These are phyloP conservation scores for Nadsonia commutata DNA, from an alignment of 1,139 yeast genomes.

Conservation along the genomic window DNA sequence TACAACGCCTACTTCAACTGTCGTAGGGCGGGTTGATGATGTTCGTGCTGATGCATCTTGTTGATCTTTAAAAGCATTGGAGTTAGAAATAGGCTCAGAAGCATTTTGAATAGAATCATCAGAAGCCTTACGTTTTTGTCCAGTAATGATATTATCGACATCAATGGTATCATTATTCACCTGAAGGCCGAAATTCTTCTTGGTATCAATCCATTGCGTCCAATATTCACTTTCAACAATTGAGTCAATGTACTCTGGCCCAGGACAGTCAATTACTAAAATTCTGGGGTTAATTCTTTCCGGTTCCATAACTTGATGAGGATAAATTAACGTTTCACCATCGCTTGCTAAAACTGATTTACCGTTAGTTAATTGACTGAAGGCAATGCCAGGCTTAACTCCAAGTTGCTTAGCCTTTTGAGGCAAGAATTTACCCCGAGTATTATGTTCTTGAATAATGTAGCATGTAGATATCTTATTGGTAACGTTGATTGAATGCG, in stretches of 20 bases:
- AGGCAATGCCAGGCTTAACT: slow-evolving; percentile 50
- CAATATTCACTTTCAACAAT: slow-evolving; percentile 14
- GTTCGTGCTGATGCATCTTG: slow-evolving; percentile 19
- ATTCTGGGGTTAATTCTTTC: slow-evolving; percentile 44
- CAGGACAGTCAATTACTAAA: slow-evolving; percentile 64
- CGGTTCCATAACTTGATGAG: slow-evolving; percentile 63
- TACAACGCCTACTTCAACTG: slow-evolving; percentile 29
- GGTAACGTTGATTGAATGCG: slow-evolving; percentile 4
- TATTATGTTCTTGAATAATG: slow-evolving; percentile 47
- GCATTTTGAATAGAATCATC: background rate
- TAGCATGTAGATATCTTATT: slow-evolving; percentile 32
- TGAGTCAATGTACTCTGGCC: slow-evolving; percentile 30
- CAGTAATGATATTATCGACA: background rate
- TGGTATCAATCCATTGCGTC: background rate
- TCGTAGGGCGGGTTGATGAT: slow-evolving; percentile 6
- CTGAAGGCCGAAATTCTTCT: slow-evolving; percentile 1
- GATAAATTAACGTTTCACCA: slow-evolving; percentile 42
- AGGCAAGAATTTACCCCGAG: slow-evolving; percentile 66
- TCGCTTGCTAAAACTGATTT: slow-evolving; percentile 36
- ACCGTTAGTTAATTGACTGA: slow-evolving; percentile 47
- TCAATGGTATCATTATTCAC: slow-evolving; percentile 1
- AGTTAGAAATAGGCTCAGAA: background rate
- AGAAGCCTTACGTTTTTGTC: background rate
- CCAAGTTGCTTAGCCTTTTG: slow-evolving; percentile 54
- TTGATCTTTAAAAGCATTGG: background rate